Base-by-base conservation (phyloP, 192 early-diverging fungal species). In the Coemansia sp. region DNA sequence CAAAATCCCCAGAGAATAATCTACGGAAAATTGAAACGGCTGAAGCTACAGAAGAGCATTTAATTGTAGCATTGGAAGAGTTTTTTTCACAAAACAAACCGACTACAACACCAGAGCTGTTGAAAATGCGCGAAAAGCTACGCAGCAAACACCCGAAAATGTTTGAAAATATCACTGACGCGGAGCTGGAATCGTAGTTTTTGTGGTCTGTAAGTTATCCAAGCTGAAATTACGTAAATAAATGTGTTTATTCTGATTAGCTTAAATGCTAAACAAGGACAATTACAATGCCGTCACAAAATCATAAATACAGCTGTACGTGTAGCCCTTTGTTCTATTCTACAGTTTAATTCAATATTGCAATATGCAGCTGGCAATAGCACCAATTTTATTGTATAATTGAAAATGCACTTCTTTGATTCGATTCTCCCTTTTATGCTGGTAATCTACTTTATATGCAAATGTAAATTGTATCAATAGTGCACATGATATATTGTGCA, bases 141-240 rank as follows among this genome's bases (percentile, higher is more conserved):
- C 61, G 76, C 25, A 46, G 33, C 2, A 57, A 69, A 55, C 70
- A 72, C 12, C 76, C 76, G 4, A 71, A 68, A 26, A 34, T 78
- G 46, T 72, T 78, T 34, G 59, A 65, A 25, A 62, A 66, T 34
- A 70, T 77, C 30, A 37, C 69, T 15, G 75, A 77, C 16, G 52
- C 43, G 13, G 69, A 77, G 15, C 48, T 77, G 31, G 69, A 71
- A 26, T 28, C 48, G 8, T 51, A 51, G 48, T 5, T 46, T 46
- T 16, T 23, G 16, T 46, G 7, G 16, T 46, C n/a, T 7, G 20
- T 13, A 46, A n/a, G 20, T 20, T 6, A 7, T 18, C 2, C 20
- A 21, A 21, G 18, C 43, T 16, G 18, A 46, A 21, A 21, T 5
- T 12, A 37, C 35, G 35, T 37, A 10, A 13, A 42, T 15, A 42